These are phyloP conservation scores for Sugiyamaella novakii DNA, from an alignment of 1,139 yeast species.

Conservation along the genomic window DNA sequence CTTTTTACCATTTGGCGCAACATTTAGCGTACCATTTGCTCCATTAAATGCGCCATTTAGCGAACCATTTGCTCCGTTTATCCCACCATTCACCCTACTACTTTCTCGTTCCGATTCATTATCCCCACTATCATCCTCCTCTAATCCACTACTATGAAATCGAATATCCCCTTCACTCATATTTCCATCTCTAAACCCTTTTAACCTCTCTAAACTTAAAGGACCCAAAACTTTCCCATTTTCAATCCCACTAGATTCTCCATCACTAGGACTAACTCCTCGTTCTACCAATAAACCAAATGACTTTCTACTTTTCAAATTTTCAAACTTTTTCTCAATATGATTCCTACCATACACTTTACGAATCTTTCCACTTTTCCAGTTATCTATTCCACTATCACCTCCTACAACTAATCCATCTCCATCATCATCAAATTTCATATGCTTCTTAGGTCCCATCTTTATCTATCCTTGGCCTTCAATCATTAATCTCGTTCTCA, in stretches of 20 bases:
- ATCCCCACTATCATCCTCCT: slow-evolving; percentile 5
- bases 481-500: no score
- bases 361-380: neutral
- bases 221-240: slow-evolving; percentile 25
- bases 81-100: neutral
- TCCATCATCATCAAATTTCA: slow-evolving; percentile 31
- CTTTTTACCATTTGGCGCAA: neutral
- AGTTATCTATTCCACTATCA: neutral
- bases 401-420: slow-evolving; percentile 1
- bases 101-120: neutral
- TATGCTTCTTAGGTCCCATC: slow-evolving; percentile 37
- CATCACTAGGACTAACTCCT: neutral
- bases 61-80: neutral
- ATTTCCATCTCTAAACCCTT: slow-evolving; percentile 23
- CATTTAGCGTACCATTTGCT: neutral
- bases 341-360: slow-evolving; percentile 5
- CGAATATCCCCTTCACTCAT: slow-evolving; percentile 28
- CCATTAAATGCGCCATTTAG: neutral
- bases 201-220: slow-evolving; percentile 25
- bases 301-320: slow-evolving; percentile 5
- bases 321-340: neutral
- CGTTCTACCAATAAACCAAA: neutral
- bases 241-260: neutral
- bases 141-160: slow-evolving; percentile 19
- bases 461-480: neutral